A percentile compares a stretch with the other conserved stretches of the same genome.
phyloP scores from a whole-genome alignment of 179 eudicot species.

The Heliamphora pulchella region DNA sequence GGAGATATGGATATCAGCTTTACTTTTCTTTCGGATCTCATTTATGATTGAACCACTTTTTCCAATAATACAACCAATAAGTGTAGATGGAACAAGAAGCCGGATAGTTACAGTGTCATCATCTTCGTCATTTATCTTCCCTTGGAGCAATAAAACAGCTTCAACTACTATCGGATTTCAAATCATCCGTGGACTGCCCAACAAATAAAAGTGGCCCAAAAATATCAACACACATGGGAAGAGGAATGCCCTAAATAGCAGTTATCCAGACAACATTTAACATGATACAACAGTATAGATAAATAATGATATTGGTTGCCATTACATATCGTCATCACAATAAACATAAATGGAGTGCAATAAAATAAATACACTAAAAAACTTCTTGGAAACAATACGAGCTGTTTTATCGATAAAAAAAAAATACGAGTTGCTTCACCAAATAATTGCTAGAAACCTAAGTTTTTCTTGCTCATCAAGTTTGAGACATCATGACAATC shows the following conservation, averaged over 20 bases:
- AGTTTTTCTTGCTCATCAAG: too few species aligned
- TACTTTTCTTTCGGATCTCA: conserved; percentile 77
- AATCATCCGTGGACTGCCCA: conserved; percentile 68
- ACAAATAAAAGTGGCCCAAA: conserved; percentile 1
- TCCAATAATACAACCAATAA: conserved; percentile 86
- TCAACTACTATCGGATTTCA: conserved; percentile 77
- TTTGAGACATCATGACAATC: too few species aligned
- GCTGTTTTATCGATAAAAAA: too few species aligned
- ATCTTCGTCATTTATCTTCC: conserved; percentile 83
- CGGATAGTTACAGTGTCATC: conserved; percentile 52
- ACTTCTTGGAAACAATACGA: background rate
- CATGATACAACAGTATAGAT: background rate
- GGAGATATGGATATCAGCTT: conserved; percentile 72
- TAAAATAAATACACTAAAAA: background rate
- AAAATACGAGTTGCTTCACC: background rate
- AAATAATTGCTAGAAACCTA: too few species aligned
- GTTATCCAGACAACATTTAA: too few species aligned
- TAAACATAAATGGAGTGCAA: background rate
- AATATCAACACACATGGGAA: background rate
- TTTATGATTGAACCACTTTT: conserved; percentile 81
- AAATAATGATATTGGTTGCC: background rate
- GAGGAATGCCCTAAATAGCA: background rate
- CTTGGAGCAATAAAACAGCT: conserved; percentile 89
- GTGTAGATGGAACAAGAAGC: conserved; percentile 68
- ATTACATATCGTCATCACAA: too few species aligned